Evolutionary conservation across 202 grass and related monocot species (phyloP), one percentile per base, ranked within the genome.

Genomic region (Carex arenaria): DNA sequence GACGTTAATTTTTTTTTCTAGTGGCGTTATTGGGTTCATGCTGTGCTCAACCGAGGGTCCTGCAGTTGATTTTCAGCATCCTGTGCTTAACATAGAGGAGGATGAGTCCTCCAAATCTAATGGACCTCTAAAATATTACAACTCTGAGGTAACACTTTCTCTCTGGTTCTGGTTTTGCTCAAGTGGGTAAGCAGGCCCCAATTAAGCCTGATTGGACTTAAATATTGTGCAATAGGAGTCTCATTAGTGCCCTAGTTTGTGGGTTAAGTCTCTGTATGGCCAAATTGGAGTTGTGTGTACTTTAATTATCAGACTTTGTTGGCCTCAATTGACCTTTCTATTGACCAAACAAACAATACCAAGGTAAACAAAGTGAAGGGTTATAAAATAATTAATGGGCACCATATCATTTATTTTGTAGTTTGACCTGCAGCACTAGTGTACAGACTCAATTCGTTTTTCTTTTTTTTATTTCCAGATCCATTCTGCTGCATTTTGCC

Each of bases 11-110:
- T 5, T 45, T 20, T 80, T 85, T 45, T 28, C 52, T 87, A 98
- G 95, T 43, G 95, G 95, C 30, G 93, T 98, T 7, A 98, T 98
- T 34, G 95, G 95, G 15, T 98, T 98, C 86, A 98, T 98, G 95
- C 84, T 98, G 81, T 95, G 95, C 80, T 98, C 92, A 40, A 98
- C 91, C 0, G 89, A 95, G 64, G 95, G 95, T 0, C 91, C 92
- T 17, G 12, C 43, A 68, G 89, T 98, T 69, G 87, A 98, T 86
- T 95, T 98, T 85, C 63, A 88, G 85, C 86, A 92, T 82, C 92
- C 93, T 15, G 89, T 90, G 20, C 87, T 82, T 59, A 93, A 86
- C 40, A 88, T 95, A 56, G 95, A 98, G 10, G 87, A 93, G 84
- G 87, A 98, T 15, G 91, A 93, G 15, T 36, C 71, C 47, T 89